Percentiles rank a stretch among this genome's conserved stretches.
Conservation (phyloP, 2,329 filamentous ascomycete species). For the Seiridium unicorne region DNA sequence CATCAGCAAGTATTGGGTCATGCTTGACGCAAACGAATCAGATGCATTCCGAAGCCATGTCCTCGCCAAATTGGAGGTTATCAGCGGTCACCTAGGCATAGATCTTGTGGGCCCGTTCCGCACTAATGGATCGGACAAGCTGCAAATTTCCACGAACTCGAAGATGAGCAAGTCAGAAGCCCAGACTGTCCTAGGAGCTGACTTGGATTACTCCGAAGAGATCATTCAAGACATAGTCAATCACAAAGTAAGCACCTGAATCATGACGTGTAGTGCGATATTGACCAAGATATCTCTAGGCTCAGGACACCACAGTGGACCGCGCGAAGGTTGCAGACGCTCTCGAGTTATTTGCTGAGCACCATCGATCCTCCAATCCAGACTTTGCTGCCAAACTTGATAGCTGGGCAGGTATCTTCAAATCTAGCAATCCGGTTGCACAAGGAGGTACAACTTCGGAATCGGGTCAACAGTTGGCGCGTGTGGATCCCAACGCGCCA, state of each 20-base stretch:
- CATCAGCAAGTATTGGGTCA: conserved; percentile 17
- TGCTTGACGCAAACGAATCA: conserved; percentile 9
- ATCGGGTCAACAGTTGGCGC: background rate
- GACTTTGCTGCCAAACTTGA: conserved; percentile 21
- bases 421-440: conserved; percentile 1
- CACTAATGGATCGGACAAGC: background rate
- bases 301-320: conserved; percentile 11
- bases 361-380: conserved; percentile 17
- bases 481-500: conserved; percentile 57
- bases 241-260: conserved; percentile 18
- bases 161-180: background rate
- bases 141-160: background rate
- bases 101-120: conserved; percentile 20
- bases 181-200: conserved; percentile 16
- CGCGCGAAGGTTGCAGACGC: conserved; percentile 22
- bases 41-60: conserved; percentile 14
- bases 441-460: background rate
- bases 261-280: background rate
- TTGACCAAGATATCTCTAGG: background rate
- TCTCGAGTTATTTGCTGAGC: conserved; percentile 23
- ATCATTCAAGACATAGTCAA: conserved; percentile 23
- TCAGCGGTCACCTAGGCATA: conserved; percentile 18
- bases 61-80: conserved; percentile 20
- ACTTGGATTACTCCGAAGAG: conserved; percentile 21
- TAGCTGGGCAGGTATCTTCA: conserved; percentile 21